A percentile compares a stretch with the other conserved stretches of the same genome.
phyloP scores from a whole-genome alignment of 768 basidiomycete genomes.

The Pulveroboletus sp. region DNA sequence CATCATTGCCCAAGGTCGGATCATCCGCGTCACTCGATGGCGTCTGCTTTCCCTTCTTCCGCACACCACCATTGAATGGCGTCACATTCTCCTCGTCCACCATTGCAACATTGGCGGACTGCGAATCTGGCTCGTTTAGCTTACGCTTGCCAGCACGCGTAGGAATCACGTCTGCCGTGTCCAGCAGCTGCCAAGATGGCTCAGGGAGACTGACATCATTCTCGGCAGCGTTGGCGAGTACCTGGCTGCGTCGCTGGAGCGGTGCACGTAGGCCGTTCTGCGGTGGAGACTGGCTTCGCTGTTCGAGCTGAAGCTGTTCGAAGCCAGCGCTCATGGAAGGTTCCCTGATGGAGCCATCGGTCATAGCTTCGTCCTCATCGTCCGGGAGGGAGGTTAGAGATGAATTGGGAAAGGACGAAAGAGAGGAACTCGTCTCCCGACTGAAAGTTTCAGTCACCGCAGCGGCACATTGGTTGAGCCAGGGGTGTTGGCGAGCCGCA shows the following conservation, averaged over 20 bases:
- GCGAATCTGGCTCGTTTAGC: conserved; percentile 25
- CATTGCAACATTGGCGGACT: conserved; percentile 25
- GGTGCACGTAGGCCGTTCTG: conserved; percentile 15
- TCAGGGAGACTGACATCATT: conserved; percentile 38
- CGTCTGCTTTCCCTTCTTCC: conserved; percentile 24
- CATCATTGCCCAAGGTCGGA: conserved; percentile 10
- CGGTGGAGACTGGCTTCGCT: conserved; percentile 8
- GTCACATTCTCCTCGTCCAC: conserved; percentile 14
- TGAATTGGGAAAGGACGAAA: conserved; percentile 12
- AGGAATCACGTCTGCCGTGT: conserved; percentile 19
- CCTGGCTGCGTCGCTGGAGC: conserved; percentile 46
- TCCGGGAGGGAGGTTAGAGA: conserved; percentile 22
- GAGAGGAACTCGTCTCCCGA: conserved; percentile 2
- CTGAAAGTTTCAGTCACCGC: background rate
- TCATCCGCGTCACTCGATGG: conserved; percentile 16
- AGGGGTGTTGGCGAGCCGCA: conserved; percentile 67
- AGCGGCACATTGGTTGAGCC: conserved; percentile 44
- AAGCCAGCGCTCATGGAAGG: conserved; percentile 31
- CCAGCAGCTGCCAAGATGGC: conserved; percentile 57
- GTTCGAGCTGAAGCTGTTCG: conserved; percentile 31
- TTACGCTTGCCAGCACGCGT: conserved; percentile 36
- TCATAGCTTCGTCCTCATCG: conserved; percentile 18
- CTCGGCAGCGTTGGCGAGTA: conserved; percentile 45
- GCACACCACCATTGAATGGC: conserved; percentile 6
- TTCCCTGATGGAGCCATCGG: conserved; percentile 9